These are phyloP conservation scores for Zea mays DNA, from an alignment of 176 grass and related monocot genomes.

Conservation along the genomic window DNA sequence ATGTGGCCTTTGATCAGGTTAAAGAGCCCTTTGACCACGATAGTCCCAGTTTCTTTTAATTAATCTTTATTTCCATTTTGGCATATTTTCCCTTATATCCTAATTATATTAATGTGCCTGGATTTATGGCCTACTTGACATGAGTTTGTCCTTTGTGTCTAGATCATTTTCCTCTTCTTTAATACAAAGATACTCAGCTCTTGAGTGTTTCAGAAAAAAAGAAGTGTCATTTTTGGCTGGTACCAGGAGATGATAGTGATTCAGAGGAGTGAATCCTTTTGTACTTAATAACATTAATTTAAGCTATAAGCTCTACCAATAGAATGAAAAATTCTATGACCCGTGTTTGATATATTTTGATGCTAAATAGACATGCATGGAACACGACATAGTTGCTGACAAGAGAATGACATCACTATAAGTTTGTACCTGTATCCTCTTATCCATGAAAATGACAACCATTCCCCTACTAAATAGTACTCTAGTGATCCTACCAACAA, in stretches of 20 bases:
- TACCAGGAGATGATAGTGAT: not conserved
- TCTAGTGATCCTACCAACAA: too few relatives aligned
- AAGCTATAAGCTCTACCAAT: not conserved
- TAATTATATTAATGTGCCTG: not conserved
- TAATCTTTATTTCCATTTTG: not conserved
- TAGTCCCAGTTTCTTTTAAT: not conserved
- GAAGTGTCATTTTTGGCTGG: not conserved
- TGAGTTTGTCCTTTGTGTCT: not conserved
- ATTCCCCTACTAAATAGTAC: too few relatives aligned
- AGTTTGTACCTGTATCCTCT: too few relatives aligned
- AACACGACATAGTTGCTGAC: too few relatives aligned
- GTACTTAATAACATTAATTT: not conserved
- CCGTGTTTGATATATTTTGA: too few relatives aligned
- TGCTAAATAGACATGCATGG: too few relatives aligned
- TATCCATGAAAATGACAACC: too few relatives aligned
- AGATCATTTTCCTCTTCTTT: not conserved
- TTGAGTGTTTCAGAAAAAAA: not conserved
- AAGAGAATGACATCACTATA: too few relatives aligned
- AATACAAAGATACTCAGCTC: not conserved
- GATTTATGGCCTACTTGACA: not conserved
- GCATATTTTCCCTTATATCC: not conserved
- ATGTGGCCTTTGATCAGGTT: not conserved
- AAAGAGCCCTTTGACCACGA: not conserved
- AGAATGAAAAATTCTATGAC: too few relatives aligned
- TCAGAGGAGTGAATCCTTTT: not conserved